Conservation (phyloP, 768 basidiomycete genomes). For the Mycena crocata region DNA sequence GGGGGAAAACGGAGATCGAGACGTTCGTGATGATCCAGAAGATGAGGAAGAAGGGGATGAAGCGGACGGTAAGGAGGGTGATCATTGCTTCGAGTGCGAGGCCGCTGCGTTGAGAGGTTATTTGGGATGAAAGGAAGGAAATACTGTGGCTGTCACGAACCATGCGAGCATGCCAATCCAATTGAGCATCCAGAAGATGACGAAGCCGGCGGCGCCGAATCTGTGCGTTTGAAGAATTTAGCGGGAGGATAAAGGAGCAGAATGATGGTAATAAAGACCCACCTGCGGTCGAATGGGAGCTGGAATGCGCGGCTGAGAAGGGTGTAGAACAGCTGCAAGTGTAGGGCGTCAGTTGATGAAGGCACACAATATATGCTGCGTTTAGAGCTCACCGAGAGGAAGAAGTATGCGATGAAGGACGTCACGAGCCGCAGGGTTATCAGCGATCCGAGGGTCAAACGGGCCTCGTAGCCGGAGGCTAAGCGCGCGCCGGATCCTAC, state of each 20-base stretch:
- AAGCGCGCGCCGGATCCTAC: slow-evolving; percentile 40
- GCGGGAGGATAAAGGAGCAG: not conserved
- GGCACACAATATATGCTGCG: not conserved
- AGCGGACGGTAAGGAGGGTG: slow-evolving; percentile 62
- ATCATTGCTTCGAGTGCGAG: slow-evolving; percentile 72
- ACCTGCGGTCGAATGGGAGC: slow-evolving; percentile 63
- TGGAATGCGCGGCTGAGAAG: slow-evolving; percentile 70
- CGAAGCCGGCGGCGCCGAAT: slow-evolving; percentile 63
- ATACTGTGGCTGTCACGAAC: slow-evolving; percentile 48
- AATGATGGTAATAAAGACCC: slow-evolving; percentile 35
- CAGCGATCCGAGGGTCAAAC: slow-evolving; percentile 50
- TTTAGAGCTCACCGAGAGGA: slow-evolving; percentile 46
- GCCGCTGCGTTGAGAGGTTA: slow-evolving; percentile 51
- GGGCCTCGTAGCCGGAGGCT: slow-evolving; percentile 52
- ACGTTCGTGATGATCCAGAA: slow-evolving; percentile 75
- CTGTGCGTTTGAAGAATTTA: slow-evolving; percentile 35
- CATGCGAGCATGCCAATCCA: slow-evolving; percentile 67
- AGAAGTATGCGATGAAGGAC: slow-evolving; percentile 54
- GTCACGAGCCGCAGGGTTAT: slow-evolving; percentile 54
- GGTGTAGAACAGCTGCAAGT: slow-evolving; percentile 62
- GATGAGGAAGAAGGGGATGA: slow-evolving; percentile 71
- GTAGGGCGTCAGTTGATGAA: not conserved
- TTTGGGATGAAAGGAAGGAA: not conserved
- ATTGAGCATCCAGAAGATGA: slow-evolving; percentile 77
- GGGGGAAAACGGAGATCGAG: slow-evolving; percentile 68